Conservation (phyloP, 2,329 filamentous ascomycete species). For the Drechslerella dactyloides region DNA sequence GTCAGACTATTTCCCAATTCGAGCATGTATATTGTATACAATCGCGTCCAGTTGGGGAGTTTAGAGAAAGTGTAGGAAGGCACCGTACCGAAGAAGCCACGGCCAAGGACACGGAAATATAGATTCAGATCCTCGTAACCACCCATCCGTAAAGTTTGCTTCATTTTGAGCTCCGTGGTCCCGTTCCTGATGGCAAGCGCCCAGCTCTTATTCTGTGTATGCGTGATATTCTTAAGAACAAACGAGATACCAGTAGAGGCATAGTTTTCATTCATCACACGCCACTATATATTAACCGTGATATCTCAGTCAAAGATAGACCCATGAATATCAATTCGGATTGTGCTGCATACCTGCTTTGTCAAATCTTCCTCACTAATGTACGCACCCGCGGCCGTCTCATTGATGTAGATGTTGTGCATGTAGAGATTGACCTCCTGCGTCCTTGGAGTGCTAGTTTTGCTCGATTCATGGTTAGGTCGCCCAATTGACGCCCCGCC, state of each 20-base stretch:
- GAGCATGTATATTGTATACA: no score
- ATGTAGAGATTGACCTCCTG: conserved; percentile 25
- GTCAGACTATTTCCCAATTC: not conserved
- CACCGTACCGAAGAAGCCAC: conserved; percentile 20
- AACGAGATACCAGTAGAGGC: conserved; percentile 27
- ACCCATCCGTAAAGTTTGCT: conserved; percentile 16
- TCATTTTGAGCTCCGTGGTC: conserved; percentile 25
- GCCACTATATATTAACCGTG: conserved; percentile 12
- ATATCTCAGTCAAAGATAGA: not conserved
- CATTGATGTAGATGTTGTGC: conserved; percentile 33
- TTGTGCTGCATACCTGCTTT: conserved; percentile 22
- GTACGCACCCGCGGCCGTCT: conserved; percentile 24
- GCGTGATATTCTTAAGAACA: conserved; percentile 15
- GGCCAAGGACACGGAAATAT: conserved; percentile 23
- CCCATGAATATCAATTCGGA: not conserved
- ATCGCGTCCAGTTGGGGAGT: no score
- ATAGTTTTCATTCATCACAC: conserved; percentile 22
- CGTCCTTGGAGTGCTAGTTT: not conserved
- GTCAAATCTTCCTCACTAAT: conserved; percentile 19
- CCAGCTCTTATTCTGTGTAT: conserved; percentile 27
- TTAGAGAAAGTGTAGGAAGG: no score
- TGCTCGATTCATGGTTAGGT: no score
- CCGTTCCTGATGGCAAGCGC: conserved; percentile 9
- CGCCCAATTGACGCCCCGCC: no score
- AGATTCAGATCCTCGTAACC: conserved; percentile 28